Percentiles rank a stretch among this genome's conserved stretches.
Evolutionary conservation across 257 asterid genomes (phyloP).

Genomic region (Nicotiana tomentosiformis): DNA sequence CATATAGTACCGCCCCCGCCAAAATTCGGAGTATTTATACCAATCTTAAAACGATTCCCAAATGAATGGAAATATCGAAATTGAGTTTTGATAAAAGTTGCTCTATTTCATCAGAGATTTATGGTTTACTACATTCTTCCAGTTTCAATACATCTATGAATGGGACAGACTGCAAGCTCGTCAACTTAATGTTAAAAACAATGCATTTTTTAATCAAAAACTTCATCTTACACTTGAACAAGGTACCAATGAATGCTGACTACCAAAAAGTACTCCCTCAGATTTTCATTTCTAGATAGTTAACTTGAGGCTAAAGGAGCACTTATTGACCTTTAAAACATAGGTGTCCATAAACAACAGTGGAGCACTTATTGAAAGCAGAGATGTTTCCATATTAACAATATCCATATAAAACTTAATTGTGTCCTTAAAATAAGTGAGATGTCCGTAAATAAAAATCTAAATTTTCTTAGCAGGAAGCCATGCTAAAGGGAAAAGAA

Average conservation of each 20-base stretch:
- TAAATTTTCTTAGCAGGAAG: not conserved
- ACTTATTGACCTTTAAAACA: not conserved
- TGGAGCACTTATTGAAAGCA: not conserved
- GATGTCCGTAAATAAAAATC: not conserved
- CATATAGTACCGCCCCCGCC: not conserved
- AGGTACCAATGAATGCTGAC: not conserved
- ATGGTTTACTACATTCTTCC: not conserved
- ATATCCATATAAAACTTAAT: not conserved
- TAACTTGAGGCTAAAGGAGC: not conserved
- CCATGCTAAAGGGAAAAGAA: not conserved
- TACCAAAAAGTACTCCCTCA: not conserved
- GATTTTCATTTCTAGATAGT: not conserved
- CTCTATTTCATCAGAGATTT: not conserved
- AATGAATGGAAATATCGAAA: not conserved
- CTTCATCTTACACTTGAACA: not conserved
- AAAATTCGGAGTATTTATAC: not conserved
- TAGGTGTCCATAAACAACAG: not conserved
- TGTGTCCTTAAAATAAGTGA: not conserved
- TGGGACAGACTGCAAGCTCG: not conserved
- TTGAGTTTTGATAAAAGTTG: not conserved
- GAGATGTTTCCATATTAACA: not conserved
- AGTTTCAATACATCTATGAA: not conserved
- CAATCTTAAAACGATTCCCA: not conserved
- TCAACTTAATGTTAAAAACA: not conserved
- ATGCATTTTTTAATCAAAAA: not conserved